Percentiles rank a stretch among this genome's conserved stretches.
These are phyloP conservation scores for Gnomoniopsis sp. DNA, from an alignment of 2,329 filamentous ascomycete genomes.

Conservation along the genomic window DNA sequence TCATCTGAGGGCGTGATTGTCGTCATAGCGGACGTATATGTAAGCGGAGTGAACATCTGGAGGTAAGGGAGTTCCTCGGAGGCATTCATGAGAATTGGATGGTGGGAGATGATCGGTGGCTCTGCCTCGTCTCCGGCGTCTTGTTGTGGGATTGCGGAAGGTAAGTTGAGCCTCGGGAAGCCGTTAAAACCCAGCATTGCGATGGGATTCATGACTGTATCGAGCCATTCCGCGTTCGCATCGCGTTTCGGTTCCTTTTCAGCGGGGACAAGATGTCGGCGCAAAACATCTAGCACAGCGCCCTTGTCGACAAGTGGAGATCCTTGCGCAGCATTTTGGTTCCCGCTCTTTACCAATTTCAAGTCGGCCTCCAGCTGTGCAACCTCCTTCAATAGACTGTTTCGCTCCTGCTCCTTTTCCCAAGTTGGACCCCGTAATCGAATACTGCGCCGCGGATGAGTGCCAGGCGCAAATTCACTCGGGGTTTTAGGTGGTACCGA, in stretches of 20 bases:
- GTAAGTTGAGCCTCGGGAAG: background rate
- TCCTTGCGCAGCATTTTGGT: conserved; percentile 34
- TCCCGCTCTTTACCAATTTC: conserved; percentile 53
- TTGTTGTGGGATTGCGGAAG: conserved; percentile 17
- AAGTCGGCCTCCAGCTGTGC: conserved; percentile 56
- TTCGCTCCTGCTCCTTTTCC: conserved; percentile 49
- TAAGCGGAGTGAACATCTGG: conserved; percentile 67
- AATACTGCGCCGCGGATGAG: conserved; percentile 33
- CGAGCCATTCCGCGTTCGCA: conserved; percentile 40
- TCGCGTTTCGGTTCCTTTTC: conserved; percentile 28
- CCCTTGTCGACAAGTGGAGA: conserved; percentile 20
- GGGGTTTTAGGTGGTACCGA: conserved; percentile 40
- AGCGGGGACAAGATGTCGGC: conserved; percentile 37
- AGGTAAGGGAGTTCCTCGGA: conserved; percentile 67
- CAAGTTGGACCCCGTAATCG: conserved; percentile 38
- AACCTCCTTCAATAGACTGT: conserved; percentile 54
- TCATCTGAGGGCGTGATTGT: conserved; percentile 35
- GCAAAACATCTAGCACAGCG: conserved; percentile 38
- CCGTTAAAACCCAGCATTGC: conserved; percentile 47
- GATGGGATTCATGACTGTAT: conserved; percentile 48
- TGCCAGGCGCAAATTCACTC: conserved; percentile 12
- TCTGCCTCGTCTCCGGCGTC: conserved; percentile 30
- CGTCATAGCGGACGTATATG: conserved; percentile 53
- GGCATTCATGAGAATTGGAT: conserved; percentile 59
- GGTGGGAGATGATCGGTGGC: conserved; percentile 55